Conservation (phyloP, 192 early-diverging fungal genomes). For the Spizellomyces punctatus region DNA sequence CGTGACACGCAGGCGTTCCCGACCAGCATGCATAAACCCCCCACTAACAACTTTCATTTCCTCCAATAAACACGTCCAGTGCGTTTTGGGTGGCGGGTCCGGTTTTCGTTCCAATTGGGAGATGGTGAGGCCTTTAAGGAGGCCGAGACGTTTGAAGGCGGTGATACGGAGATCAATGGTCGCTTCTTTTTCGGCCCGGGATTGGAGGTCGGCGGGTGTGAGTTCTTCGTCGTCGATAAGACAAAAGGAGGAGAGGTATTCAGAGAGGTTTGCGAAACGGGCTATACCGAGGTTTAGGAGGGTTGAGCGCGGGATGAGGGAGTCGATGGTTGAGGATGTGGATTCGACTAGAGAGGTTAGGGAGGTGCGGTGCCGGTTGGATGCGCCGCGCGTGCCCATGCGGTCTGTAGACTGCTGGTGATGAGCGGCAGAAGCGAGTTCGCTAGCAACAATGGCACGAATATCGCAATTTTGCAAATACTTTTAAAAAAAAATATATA, state of each 20-base stretch:
- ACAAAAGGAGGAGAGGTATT: slow-evolving; percentile 54
- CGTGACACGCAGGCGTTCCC: slow-evolving; percentile 47
- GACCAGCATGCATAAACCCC: slow-evolving; percentile 34
- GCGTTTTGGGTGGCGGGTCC: slow-evolving; percentile 42
- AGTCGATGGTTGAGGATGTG: slow-evolving; percentile 5
- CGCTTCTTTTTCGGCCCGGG: slow-evolving; percentile 41
- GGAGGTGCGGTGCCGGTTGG: neutral
- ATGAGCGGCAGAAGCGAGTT: neutral
- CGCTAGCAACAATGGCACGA: slow-evolving; percentile 12
- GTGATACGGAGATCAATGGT: slow-evolving; percentile 47
- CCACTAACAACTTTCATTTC: slow-evolving; percentile 40
- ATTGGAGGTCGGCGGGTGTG: slow-evolving; percentile 47
- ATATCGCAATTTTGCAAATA: slow-evolving; percentile 20
- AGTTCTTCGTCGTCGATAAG: slow-evolving; percentile 67
- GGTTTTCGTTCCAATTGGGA: slow-evolving; percentile 27
- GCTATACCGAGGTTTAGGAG: slow-evolving; percentile 4
- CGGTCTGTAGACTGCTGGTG: neutral
- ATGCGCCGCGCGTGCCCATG: slow-evolving; percentile 6
- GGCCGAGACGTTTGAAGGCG: slow-evolving; percentile 46
- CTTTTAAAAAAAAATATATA: no score
- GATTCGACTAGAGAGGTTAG: slow-evolving; percentile 12
- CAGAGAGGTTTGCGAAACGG: slow-evolving; percentile 17
- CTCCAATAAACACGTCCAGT: slow-evolving; percentile 45
- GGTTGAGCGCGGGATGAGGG: slow-evolving; percentile 12
- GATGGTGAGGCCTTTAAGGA: slow-evolving; percentile 35